Evolutionary conservation across 495 filamentous ascomycete species (phyloP), one percentile per base, ranked within the genome.

Genomic region (Podospora anserina): DNA sequence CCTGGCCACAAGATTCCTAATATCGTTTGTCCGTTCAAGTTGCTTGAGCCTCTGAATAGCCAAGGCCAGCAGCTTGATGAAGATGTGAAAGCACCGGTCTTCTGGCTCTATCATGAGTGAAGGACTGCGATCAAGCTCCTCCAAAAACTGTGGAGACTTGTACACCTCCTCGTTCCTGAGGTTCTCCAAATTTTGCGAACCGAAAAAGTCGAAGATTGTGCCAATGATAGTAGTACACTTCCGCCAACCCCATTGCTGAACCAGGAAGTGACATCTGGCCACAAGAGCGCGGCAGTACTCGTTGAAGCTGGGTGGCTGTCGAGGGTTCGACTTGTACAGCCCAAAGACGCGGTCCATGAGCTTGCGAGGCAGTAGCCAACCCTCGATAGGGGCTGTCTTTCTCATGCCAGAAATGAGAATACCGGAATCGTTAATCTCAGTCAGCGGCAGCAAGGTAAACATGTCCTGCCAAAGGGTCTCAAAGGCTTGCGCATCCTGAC

Each of bases 81-180:
- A 88, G n/a, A 97, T 89, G 76, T 96, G 91, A 70, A 99, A 99
- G 68, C 92, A 92, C n/a, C 87, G 85, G 72, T 99, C 95, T 30
- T 89, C 88, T 5, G 86, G 78, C 60, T 85, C 81, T 39, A 90
- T 77, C 15, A 84, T 81, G 18, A 97, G 77, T 1, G 81, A 82
- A 7, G 90, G 91, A 18, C 82, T 80, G 28, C 79, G 73, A 63
- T 89, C 84, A 2, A 98, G 88, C 59, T 89, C 78, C 64, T 92
- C 88, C 5, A 98, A 86, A 70, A 97, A 98, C 5, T 78, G 76
- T 5, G 92, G 91, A 1, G 95, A 97, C 54, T 85, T 87, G 67
- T 87, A 87, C 56, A 85, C 87, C 68, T 93, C 87, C 74, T 98
- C 95, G 30, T 91, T 90, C 56, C 84, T 85, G 55, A 99, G 77